Base-by-base conservation (phyloP, 2,329 filamentous ascomycete genomes). In the Aureobasidium sp. region DNA sequence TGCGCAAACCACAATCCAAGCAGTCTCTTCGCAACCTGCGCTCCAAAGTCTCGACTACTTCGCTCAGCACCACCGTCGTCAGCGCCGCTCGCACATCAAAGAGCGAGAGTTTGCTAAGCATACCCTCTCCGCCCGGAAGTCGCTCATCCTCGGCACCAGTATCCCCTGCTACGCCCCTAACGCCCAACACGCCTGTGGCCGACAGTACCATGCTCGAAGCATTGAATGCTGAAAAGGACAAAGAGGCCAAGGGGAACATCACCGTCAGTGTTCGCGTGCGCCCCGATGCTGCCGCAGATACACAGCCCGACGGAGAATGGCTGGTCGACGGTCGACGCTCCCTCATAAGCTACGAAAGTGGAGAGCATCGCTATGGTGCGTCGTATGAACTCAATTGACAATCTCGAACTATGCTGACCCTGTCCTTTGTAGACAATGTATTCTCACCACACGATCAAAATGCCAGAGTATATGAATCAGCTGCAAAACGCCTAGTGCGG, bases 381-480 rank as follows among this genome's bases (percentile, higher is more conserved):
- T 66, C 10, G 21, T 30, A 13, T 21, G 2, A 21, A 16, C 16
- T 21, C 32, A 5, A 44, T 41, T 29, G 15, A 25, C n/a, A 21
- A 21, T 21, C 21, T 21, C 21, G 0, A 1, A 4, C 41, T 5
- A 29, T 11, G 55, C 32, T 60, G 49, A 48, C 52, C 21, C 60
- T 36, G 7, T 29, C 58, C 64, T 54, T 63, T 32, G 61, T 69
- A 96, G 94, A 99, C 78, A 97, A 97, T 76, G 94, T 97, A 64
- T 99, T 99, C 75, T 86, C 90, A 55, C 89, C 91, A 21, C 86
- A 95, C 72, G 93, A 99, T 72, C 90, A 97, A 73, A 99, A 99
- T 72, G 86, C 90, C 59, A 88, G 88, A 72, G 94, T 99, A 10
- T 99, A 99, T 73, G 94, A 99, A 75, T 86, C 93, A 65, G 90